Evolutionary conservation across 352 stramenopile genomes (phyloP), one percentile per base, ranked within the genome.

Genomic region (Bremia lactucae): DNA sequence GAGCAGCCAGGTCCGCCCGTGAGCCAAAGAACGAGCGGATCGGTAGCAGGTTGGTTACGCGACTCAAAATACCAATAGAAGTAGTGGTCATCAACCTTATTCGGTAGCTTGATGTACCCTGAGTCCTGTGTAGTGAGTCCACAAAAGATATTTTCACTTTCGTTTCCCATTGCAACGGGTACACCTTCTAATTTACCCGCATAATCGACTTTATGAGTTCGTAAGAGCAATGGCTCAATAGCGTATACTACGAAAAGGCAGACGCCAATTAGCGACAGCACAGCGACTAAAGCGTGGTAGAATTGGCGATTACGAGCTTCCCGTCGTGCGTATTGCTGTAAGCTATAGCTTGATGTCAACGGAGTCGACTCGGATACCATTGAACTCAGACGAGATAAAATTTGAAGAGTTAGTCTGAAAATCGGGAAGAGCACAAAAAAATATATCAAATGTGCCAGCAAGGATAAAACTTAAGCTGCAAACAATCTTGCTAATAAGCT

Each of bases 51-150:
- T 16, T 67, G 47, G 11, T 48, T 56, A 13, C 68, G 59, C 0
- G 73, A 83, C 50, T 80, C 67, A 43, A 77, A 79, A 55, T 72
- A 82, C 73, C 73, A 86, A 36, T 82, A 86, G 46, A 83, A 83
- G 53, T 86, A 86, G 28, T 83, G 47, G 49, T 82, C 71, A 40
- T 78, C 68, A 38, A 74, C 55, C 53, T 79, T 80, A 63, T 80
- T 76, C 36, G 68, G 48, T 2, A 84, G 57, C 44, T 69, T 62
- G 33, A 83, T 64, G 52, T 79, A 83, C 2, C 68, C 71, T 0
- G 71, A 60, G 29, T 81, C 60, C 28, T 75, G 62, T 18, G 73
- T 78, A 11, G 68, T 69, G 26, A 68, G 59, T 18, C 72, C 64
- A 31, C 71, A 80, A 46, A 77, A 83, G 0, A 56, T 33, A 14